These are phyloP conservation scores for Echium plantagineum DNA, from an alignment of 257 asterid species.

Conservation along the genomic window DNA sequence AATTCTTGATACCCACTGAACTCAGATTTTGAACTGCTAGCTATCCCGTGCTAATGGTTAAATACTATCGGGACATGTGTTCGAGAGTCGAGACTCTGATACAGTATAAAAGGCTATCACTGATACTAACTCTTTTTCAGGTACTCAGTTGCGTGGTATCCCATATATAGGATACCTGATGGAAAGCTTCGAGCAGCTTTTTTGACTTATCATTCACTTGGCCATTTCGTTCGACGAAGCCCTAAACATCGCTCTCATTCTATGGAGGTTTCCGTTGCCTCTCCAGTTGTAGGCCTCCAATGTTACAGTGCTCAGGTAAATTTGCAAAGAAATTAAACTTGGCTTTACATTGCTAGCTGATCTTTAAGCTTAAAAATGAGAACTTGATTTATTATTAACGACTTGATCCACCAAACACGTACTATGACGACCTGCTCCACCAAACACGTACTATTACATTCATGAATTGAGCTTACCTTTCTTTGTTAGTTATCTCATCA, in stretches of 20 bases:
- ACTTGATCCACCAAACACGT: too few relatives aligned
- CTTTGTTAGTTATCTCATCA: background rate
- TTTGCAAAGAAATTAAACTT: background rate
- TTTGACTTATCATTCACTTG: constrained; percentile 25
- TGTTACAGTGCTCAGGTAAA: constrained; percentile 25
- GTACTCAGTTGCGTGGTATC: constrained; percentile 27
- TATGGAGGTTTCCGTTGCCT: constrained; percentile 10
- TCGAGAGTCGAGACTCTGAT: background rate
- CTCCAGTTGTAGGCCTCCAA: constrained; percentile 22
- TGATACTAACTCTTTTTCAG: constrained; percentile 10
- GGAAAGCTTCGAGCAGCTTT: constrained; percentile 23
- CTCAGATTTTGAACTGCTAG: background rate
- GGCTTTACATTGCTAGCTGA: background rate
- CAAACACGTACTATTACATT: background rate
- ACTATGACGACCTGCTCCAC: too few relatives aligned
- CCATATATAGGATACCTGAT: constrained; percentile 24
- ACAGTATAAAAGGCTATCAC: background rate
- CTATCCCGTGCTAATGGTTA: background rate
- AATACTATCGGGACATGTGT: background rate
- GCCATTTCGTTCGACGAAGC: constrained; percentile 14
- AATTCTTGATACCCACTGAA: background rate
- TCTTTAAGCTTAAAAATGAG: background rate
- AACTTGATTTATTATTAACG: background rate
- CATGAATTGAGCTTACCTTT: too few relatives aligned
- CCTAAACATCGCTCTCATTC: background rate